Conservation (phyloP, 805 yeast species). For the Kurtzmaniella cleridarum region DNA sequence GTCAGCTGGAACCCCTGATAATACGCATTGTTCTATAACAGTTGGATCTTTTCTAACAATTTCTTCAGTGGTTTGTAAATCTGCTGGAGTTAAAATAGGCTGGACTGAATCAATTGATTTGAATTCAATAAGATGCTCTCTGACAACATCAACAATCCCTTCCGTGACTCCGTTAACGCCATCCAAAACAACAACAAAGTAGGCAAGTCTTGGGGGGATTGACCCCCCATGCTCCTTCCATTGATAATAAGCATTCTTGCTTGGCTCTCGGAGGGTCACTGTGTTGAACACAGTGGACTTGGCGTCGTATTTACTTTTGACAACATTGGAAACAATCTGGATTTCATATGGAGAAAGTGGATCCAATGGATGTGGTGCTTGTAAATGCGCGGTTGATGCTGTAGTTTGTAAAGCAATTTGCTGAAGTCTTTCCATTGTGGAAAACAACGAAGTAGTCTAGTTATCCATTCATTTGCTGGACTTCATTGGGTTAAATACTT, state of each 20-base stretch:
- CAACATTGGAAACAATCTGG: conserved; percentile 46
- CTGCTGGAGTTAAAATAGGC: conserved; percentile 71
- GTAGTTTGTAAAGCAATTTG: conserved; percentile 61
- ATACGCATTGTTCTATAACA: conserved; percentile 66
- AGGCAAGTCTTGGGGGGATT: conserved; percentile 65
- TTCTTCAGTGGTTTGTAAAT: conserved; percentile 56
- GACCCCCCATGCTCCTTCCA: conserved; percentile 62
- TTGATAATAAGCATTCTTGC: conserved; percentile 53
- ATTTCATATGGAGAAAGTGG: conserved; percentile 65
- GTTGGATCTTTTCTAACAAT: conserved; percentile 64
- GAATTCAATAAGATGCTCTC: conserved; percentile 42
- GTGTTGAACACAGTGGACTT: conserved; percentile 55
- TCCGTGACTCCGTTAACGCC: conserved; percentile 63
- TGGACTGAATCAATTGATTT: conserved; percentile 55
- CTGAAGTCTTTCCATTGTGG: conserved; percentile 55
- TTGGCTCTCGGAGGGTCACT: conserved; percentile 66
- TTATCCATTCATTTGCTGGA: not conserved
- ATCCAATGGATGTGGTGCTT: conserved; percentile 64
- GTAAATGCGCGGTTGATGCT: conserved; percentile 50
- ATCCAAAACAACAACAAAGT: conserved; percentile 54
- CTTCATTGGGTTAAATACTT: not conserved
- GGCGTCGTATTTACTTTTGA: conserved; percentile 45
- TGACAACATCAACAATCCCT: conserved; percentile 58
- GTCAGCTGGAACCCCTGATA: conserved; percentile 60
- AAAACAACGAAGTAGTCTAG: not conserved